These are phyloP conservation scores for Acacia concinna DNA, from an alignment of 331 rosid species.

Conservation along the genomic window DNA sequence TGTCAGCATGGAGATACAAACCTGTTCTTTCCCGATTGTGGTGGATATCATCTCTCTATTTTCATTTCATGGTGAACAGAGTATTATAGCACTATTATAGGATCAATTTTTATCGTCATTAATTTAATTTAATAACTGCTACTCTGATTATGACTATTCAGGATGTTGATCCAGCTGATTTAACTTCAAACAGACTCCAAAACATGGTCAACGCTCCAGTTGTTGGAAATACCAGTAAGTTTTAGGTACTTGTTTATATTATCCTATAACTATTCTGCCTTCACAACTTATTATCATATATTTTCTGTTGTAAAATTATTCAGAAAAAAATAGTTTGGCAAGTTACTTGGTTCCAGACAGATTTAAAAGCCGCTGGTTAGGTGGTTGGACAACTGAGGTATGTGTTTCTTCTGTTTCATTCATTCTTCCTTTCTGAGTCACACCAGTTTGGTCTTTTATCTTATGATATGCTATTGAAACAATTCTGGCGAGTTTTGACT, in stretches of 20 bases:
- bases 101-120: not conserved
- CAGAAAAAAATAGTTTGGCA: constrained; percentile 40
- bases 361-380: constrained; percentile 84
- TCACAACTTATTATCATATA: constrained; percentile 13
- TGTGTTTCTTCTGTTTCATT: constrained; percentile 27
- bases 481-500: not conserved
- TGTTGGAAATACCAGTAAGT: constrained; percentile 45
- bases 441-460: not conserved
- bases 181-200: constrained; percentile 34
- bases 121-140: constrained; percentile 11
- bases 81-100: constrained; percentile 13
- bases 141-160: constrained; percentile 45
- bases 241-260: constrained; percentile 19
- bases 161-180: constrained; percentile 41
- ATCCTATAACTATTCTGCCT: constrained; percentile 16
- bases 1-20: not conserved
- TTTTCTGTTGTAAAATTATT: constrained; percentile 19
- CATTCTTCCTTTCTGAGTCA: constrained; percentile 17
- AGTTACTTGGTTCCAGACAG: constrained; percentile 41
- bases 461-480: not conserved
- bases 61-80: constrained; percentile 12
- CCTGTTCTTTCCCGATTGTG: not conserved
- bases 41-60: constrained; percentile 3
- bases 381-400: constrained; percentile 78
- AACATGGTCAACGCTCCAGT: constrained; percentile 17